Evolutionary conservation across 768 basidiomycete genomes (phyloP).

Genomic region (Leccinum incarnatum): DNA sequence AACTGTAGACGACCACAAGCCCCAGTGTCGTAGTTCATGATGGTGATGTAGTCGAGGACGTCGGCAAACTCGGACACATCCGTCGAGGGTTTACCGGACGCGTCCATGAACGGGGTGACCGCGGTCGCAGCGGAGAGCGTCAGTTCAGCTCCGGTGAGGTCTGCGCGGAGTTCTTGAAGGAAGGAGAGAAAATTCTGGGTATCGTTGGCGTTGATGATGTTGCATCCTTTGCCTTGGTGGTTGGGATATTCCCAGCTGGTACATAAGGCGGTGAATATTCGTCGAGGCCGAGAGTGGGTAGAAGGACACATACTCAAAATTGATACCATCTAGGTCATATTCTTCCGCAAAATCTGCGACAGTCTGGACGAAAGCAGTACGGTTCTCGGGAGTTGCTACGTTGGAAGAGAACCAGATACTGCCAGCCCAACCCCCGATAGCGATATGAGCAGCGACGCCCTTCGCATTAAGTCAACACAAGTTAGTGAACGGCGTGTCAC

Average conservation of each 20-base stretch:
- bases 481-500: not conserved
- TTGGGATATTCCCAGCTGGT: constrained; percentile 84
- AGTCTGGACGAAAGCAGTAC: constrained; percentile 62
- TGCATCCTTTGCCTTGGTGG: constrained; percentile 62
- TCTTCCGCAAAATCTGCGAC: constrained; percentile 44
- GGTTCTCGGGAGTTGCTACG: constrained; percentile 53
- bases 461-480: constrained; percentile 32
- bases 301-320: constrained; percentile 11
- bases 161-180: constrained; percentile 60
- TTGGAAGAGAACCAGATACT: constrained; percentile 58
- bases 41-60: constrained; percentile 59
- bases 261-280: constrained; percentile 12
- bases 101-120: constrained; percentile 58
- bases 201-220: constrained; percentile 53
- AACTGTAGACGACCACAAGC: constrained; percentile 24
- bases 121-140: constrained; percentile 67
- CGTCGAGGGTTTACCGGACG: constrained; percentile 47
- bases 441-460: constrained; percentile 55
- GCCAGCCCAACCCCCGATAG: constrained; percentile 74
- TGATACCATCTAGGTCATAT: constrained; percentile 56
- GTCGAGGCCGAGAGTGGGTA: not conserved
- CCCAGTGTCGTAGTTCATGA: constrained; percentile 67
- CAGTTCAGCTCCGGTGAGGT: constrained; percentile 49
- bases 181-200: constrained; percentile 77
- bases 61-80: constrained; percentile 69